Percentiles rank a stretch among this genome's conserved stretches.
Evolutionary conservation across 75 land plant species (phyloP).

Genomic region (Sequoia sempervirens): DNA sequence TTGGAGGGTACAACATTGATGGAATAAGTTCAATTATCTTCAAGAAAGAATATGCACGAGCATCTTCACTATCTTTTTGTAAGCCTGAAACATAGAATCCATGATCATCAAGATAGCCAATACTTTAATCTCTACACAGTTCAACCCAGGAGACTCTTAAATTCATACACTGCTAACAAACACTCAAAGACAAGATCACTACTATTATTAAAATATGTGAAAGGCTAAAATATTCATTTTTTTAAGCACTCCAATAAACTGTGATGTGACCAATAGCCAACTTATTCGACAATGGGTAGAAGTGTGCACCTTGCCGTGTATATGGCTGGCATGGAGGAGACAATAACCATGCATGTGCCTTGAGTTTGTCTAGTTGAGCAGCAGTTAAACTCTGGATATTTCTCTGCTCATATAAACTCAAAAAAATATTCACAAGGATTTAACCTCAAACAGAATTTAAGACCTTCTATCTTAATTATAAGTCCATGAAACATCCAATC

Average conservation of each 20-base stretch:
- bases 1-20: constrained; percentile 46
- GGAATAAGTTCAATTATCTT: constrained; percentile 75
- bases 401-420: constrained; percentile 38
- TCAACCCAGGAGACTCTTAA: too few relatives aligned
- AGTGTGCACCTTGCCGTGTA: constrained; percentile 79
- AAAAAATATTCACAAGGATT: background rate
- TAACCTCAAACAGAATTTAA: background rate
- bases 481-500: background rate
- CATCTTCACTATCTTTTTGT: constrained; percentile 85
- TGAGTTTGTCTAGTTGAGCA: constrained; percentile 66
- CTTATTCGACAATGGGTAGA: background rate
- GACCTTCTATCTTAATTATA: background rate
- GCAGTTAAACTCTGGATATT: constrained; percentile 80
- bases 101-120: constrained; percentile 1
- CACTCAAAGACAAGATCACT: background rate
- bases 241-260: background rate
- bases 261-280: background rate
- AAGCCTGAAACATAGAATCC: constrained; percentile 46
- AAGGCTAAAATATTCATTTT: background rate
- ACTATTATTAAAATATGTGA: background rate
- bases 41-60: constrained; percentile 87
- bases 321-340: constrained; percentile 99
- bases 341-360: constrained; percentile 84
- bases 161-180: too few relatives aligned
- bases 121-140: background rate